Conservation (phyloP, 2,329 filamentous ascomycete genomes). For the Blastomyces silverae region DNA sequence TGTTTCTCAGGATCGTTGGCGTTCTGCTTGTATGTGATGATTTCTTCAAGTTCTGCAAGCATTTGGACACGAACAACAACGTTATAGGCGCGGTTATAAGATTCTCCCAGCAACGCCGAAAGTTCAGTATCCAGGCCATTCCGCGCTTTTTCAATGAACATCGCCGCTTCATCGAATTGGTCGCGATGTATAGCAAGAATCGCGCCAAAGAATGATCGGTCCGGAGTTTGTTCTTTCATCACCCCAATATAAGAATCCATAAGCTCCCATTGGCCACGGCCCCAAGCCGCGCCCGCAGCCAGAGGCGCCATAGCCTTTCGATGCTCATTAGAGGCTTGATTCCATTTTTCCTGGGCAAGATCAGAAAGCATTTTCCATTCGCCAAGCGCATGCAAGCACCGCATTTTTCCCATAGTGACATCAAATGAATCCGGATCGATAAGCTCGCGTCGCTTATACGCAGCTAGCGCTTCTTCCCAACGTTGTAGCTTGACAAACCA, state of each 20-base stretch:
- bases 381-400: conserved; percentile 89
- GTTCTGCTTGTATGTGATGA: conserved; percentile 95
- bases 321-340: conserved; percentile 77
- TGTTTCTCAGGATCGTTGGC: conserved; percentile 72
- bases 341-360: conserved; percentile 88
- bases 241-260: conserved; percentile 97
- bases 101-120: conserved; percentile 93
- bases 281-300: conserved; percentile 94
- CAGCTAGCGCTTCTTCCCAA: conserved; percentile 93
- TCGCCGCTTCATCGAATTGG: conserved; percentile 84
- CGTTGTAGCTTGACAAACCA: conserved; percentile 99
- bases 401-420: conserved; percentile 99
- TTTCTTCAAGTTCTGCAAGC: conserved; percentile 96
- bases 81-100: conserved; percentile 93
- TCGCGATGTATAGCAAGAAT: conserved; percentile 93
- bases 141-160: conserved; percentile 82
- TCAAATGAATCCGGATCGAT: conserved; percentile 76
- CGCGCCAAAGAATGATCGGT: conserved; percentile 94
- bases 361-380: conserved; percentile 93
- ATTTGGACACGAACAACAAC: conserved; percentile 99
- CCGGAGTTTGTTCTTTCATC: conserved; percentile 88
- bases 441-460: conserved; percentile 67
- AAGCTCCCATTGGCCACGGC: conserved; percentile 89
- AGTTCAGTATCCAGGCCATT: conserved; percentile 94
- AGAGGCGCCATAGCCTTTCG: conserved; percentile 86